A percentile compares a stretch with the other conserved stretches of the same genome.
phyloP scores from a whole-genome alignment of 2,329 filamentous ascomycete genomes.

The Penicillium thymicola region DNA sequence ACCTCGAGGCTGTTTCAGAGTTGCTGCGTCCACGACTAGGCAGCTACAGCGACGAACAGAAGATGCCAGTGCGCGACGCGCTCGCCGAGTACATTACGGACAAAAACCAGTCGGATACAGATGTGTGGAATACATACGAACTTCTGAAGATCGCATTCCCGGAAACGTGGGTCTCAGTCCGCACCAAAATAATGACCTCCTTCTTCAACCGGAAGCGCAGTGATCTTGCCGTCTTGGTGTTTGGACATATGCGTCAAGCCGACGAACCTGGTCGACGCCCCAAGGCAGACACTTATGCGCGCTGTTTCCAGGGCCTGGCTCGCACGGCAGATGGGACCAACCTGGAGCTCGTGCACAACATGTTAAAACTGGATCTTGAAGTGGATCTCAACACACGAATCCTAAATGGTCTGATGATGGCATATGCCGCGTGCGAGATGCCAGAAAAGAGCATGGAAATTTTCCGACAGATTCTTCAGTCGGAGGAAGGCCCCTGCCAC shows the following conservation, averaged over 20 bases:
- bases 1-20: conserved; percentile 76
- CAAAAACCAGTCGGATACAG: conserved; percentile 56
- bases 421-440: conserved; percentile 68
- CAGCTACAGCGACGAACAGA: conserved; percentile 52
- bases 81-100: conserved; percentile 69
- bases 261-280: conserved; percentile 62
- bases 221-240: conserved; percentile 82
- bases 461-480: conserved; percentile 80
- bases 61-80: conserved; percentile 61
- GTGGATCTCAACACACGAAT: conserved; percentile 73
- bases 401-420: conserved; percentile 82
- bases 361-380: conserved; percentile 86
- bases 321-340: conserved; percentile 58
- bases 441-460: conserved; percentile 68
- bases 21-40: conserved; percentile 66
- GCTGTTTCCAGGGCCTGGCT: conserved; percentile 73
- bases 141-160: conserved; percentile 58
- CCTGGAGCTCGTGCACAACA: conserved; percentile 78
- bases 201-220: conserved; percentile 76
- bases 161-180: conserved; percentile 61
- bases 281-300: conserved; percentile 69
- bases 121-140: conserved; percentile 60
- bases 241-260: conserved; percentile 90
- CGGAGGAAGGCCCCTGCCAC: conserved; percentile 81
- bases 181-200: conserved; percentile 71